These are phyloP conservation scores for Vararia minispora DNA, from an alignment of 768 basidiomycete genomes.

Conservation along the genomic window DNA sequence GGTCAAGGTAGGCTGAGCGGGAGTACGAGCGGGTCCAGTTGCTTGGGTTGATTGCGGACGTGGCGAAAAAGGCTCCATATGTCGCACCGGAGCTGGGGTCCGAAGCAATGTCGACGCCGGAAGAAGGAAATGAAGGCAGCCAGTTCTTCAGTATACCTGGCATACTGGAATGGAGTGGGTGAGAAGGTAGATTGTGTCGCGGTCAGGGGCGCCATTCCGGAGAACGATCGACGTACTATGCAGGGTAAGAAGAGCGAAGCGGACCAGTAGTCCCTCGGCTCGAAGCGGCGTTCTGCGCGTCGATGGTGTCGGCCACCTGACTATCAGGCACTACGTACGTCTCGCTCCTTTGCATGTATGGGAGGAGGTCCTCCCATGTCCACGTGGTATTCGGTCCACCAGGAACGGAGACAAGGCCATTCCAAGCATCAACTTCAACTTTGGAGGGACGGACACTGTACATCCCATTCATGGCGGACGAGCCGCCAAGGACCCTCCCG, in stretches of 20 bases:
- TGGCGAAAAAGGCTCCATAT: constrained; percentile 42
- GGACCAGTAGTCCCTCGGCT: constrained; percentile 45
- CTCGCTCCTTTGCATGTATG: constrained; percentile 39
- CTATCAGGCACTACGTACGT: constrained; percentile 41
- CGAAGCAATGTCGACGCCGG: constrained; percentile 29
- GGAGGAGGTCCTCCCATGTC: constrained; percentile 36
- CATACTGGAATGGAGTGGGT: constrained; percentile 23
- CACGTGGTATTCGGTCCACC: constrained; percentile 25
- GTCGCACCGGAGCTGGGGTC: constrained; percentile 38
- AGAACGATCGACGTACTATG: constrained; percentile 29
- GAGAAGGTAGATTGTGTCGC: constrained; percentile 9
- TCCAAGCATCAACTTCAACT: constrained; percentile 37
- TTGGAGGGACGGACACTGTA: constrained; percentile 46
- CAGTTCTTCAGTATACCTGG: constrained; percentile 42
- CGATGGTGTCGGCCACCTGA: constrained; percentile 27
- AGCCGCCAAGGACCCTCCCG: constrained; percentile 62
- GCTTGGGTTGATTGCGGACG: constrained; percentile 47
- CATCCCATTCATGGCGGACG: constrained; percentile 59
- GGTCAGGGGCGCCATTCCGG: constrained; percentile 13
- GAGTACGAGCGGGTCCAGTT: constrained; percentile 60
- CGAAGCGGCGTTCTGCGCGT: constrained; percentile 32
- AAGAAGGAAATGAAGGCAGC: constrained; percentile 34
- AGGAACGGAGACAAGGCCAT: constrained; percentile 27
- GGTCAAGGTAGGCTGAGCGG: constrained; percentile 55
- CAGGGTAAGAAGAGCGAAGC: constrained; percentile 37